These are phyloP conservation scores for Pochonia chlamydosporia DNA, from an alignment of 2,329 filamentous ascomycete genomes.

Conservation along the genomic window DNA sequence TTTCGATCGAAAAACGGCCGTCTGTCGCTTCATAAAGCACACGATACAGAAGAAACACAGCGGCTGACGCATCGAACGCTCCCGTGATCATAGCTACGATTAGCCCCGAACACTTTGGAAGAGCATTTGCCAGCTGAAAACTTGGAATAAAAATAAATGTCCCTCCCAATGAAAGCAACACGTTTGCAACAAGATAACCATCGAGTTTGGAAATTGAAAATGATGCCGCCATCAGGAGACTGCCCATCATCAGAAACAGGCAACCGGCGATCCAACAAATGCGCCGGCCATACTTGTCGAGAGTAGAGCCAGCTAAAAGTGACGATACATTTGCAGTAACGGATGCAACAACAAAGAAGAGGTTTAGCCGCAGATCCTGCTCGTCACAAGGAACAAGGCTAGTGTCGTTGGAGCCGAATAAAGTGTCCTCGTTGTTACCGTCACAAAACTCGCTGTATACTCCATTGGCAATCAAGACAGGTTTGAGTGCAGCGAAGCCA, in stretches of 20 bases:
- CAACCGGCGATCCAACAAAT: conserved; percentile 67
- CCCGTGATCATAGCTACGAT: conserved; percentile 76
- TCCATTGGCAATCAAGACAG: conserved; percentile 66
- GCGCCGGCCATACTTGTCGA: conserved; percentile 77
- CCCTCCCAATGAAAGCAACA: conserved; percentile 73
- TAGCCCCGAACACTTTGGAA: conserved; percentile 69
- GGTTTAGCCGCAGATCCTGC: conserved; percentile 57
- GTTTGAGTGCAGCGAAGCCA: conserved; percentile 80
- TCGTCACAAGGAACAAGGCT: conserved; percentile 34
- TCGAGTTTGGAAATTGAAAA: conserved; percentile 57
- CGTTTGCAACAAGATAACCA: conserved; percentile 66
- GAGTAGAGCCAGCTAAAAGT: conserved; percentile 75
- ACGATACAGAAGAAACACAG: conserved; percentile 70
- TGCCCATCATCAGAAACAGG: conserved; percentile 62
- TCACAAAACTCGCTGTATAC: conserved; percentile 62
- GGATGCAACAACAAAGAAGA: conserved; percentile 90
- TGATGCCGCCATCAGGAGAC: conserved; percentile 56
- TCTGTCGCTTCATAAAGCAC: conserved; percentile 58
- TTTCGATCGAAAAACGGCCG: no score
- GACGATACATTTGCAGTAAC: conserved; percentile 85
- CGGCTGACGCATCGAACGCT: conserved; percentile 78
- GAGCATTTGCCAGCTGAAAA: conserved; percentile 80
- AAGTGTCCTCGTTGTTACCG: background rate
- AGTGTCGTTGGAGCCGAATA: conserved; percentile 18
- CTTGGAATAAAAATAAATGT: conserved; percentile 75